Conservation (phyloP, 352 stramenopile genomes). For the Pythium myriotylum region DNA sequence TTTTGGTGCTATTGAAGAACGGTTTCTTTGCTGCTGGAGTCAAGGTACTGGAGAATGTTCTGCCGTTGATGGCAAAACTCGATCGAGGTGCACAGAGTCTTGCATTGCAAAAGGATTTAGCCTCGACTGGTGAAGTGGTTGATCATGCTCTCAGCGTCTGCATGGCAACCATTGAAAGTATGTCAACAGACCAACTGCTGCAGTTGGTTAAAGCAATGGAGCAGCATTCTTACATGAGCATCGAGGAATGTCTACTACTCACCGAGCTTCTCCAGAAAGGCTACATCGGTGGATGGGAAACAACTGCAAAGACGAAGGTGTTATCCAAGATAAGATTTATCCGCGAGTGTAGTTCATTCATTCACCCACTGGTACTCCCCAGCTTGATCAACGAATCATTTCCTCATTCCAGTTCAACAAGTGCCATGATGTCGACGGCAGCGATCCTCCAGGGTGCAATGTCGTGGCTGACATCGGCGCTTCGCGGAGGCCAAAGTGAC, state of each 20-base stretch:
- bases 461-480: slow-evolving; percentile 33
- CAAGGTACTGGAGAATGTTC: slow-evolving; percentile 72
- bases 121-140: slow-evolving; percentile 8
- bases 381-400: slow-evolving; percentile 37
- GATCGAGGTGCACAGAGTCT: slow-evolving; percentile 29
- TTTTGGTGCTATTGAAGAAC: slow-evolving; percentile 75
- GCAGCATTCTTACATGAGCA: slow-evolving; percentile 78
- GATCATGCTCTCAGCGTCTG: slow-evolving; percentile 68
- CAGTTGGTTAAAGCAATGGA: slow-evolving; percentile 56
- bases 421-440: slow-evolving; percentile 29
- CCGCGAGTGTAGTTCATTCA: slow-evolving; percentile 55
- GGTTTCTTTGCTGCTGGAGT: slow-evolving; percentile 61
- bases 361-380: slow-evolving; percentile 33
- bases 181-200: slow-evolving; percentile 70
- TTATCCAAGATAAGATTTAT: slow-evolving; percentile 74
- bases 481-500: slow-evolving; percentile 25
- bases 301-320: slow-evolving; percentile 65
- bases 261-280: slow-evolving; percentile 81
- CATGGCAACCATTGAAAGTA: slow-evolving; percentile 71
- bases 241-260: slow-evolving; percentile 66
- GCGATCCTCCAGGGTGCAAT: slow-evolving; percentile 36
- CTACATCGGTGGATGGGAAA: slow-evolving; percentile 81
- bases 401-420: slow-evolving; percentile 23
- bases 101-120: not conserved
- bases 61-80: slow-evolving; percentile 67